A percentile compares a stretch with the other conserved stretches of the same genome.
Evolutionary conservation across 1,284 basidiomycete genomes (phyloP).

Genomic region (Ganoderma leucocontextum): DNA sequence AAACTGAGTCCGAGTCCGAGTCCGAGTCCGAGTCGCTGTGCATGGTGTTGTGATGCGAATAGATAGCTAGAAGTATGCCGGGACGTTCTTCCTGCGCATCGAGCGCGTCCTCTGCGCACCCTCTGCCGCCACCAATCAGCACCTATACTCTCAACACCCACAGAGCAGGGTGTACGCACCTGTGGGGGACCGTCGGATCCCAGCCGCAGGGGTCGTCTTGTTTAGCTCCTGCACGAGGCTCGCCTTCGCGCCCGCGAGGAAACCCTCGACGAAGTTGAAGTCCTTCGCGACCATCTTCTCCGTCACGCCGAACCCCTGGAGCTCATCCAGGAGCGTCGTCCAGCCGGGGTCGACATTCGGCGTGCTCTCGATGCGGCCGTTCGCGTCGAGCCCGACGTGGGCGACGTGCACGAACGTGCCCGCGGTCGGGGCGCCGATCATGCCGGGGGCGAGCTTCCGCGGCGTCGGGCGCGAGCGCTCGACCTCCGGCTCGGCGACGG

Average conservation of each 20-base stretch:
- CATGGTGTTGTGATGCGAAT: not conserved
- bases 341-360: constrained; percentile 82
- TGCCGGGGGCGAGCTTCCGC: constrained; percentile 50
- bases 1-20: not conserved
- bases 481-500: constrained; percentile 8
- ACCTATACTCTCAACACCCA: not conserved
- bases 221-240: constrained; percentile 31
- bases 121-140: not conserved
- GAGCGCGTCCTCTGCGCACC: constrained; percentile 13
- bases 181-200: constrained; percentile 6
- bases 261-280: constrained; percentile 74
- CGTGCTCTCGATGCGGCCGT: constrained; percentile 74
- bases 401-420: constrained; percentile 88
- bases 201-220: constrained; percentile 17
- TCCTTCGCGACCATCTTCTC: constrained; percentile 64
- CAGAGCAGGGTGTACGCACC: not conserved
- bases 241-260: constrained; percentile 53
- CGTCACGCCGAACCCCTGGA: constrained; percentile 67
- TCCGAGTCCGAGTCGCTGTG: not conserved
- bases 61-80: constrained; percentile 16
- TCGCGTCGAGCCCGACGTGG: constrained; percentile 83
- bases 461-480: not conserved
- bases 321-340: constrained; percentile 71
- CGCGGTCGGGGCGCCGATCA: constrained; percentile 79
- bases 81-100: constrained; percentile 20